Percentiles rank a stretch among this genome's conserved stretches.
Conservation (phyloP, 495 filamentous ascomycete species). For the Penicillium riverlandense region DNA sequence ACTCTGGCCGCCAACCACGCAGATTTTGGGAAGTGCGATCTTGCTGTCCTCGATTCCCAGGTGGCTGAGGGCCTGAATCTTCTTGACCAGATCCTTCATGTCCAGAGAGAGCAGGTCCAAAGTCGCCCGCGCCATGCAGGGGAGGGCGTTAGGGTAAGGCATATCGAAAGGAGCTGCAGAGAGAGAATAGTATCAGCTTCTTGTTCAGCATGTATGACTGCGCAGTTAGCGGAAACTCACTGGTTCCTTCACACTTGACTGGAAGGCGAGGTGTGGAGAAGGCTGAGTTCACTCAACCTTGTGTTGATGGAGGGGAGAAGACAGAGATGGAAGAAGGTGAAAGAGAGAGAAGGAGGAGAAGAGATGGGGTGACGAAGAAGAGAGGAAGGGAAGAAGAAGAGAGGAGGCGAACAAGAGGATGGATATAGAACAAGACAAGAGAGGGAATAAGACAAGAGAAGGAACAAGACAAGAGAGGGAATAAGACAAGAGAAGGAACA, state of each 20-base stretch:
- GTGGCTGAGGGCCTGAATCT: constrained; percentile 39
- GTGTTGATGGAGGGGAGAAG: too few species aligned
- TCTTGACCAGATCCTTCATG: constrained; percentile 37
- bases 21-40: constrained; percentile 63
- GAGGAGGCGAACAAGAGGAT: not conserved
- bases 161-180: not conserved
- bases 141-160: not conserved
- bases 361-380: not conserved
- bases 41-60: constrained; percentile 47
- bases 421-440: not conserved
- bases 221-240: too few species aligned
- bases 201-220: too few species aligned
- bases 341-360: not conserved
- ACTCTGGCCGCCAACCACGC: constrained; percentile 73
- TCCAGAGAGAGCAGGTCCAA: constrained; percentile 28
- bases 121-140: not conserved
- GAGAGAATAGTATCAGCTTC: not conserved
- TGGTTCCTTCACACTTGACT: too few species aligned
- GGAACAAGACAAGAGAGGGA: not conserved
- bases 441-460: not conserved
- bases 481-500: too few species aligned
- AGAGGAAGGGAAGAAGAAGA: not conserved
- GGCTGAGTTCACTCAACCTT: too few species aligned
- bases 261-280: too few species aligned
- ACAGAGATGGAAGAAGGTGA: not conserved